phyloP scores from a whole-genome alignment of 2,329 filamentous ascomycete genomes.

The Lanzia echinophila region DNA sequence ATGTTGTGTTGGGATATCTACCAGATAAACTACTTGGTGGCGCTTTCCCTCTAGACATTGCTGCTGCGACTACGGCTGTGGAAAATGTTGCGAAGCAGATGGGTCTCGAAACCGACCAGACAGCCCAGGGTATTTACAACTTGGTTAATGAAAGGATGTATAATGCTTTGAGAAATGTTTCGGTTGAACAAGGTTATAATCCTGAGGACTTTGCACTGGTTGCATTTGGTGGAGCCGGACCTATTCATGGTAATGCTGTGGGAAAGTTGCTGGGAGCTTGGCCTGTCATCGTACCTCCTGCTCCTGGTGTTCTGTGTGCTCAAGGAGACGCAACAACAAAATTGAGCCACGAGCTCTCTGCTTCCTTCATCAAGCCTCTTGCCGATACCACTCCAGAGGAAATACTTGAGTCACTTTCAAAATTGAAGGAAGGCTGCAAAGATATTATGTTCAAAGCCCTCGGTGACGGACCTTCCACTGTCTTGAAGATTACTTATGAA shows the following conservation, averaged over 20 bases:
- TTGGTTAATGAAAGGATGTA: constrained; percentile 4
- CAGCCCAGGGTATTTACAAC: constrained; percentile 3
- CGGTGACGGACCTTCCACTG: not conserved
- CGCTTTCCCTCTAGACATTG: not conserved
- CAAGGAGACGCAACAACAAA: constrained; percentile 3
- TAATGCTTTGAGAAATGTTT: not conserved
- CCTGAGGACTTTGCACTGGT: constrained; percentile 1
- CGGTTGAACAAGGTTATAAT: constrained; percentile 5
- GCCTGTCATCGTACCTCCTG: constrained; percentile 2
- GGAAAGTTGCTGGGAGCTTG: constrained; percentile 2
- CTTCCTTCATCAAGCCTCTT: not conserved
- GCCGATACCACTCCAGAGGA: not conserved
- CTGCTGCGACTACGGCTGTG: not conserved
- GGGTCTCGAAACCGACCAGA: constrained; percentile 1
- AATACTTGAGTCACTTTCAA: not conserved
- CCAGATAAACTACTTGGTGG: constrained; percentile 4
- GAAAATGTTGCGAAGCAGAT: not conserved
- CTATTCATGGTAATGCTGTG: constrained; percentile 2
- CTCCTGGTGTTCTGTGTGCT: constrained; percentile 3
- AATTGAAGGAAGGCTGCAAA: not conserved
- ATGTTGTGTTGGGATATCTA: not conserved
- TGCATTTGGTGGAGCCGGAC: constrained; percentile 3
- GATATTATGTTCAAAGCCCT: not conserved
- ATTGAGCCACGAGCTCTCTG: constrained; percentile 2
- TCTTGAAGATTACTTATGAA: not conserved